Evolutionary conservation across 768 basidiomycete species (phyloP).

Genomic region (Termitomyces sp.): DNA sequence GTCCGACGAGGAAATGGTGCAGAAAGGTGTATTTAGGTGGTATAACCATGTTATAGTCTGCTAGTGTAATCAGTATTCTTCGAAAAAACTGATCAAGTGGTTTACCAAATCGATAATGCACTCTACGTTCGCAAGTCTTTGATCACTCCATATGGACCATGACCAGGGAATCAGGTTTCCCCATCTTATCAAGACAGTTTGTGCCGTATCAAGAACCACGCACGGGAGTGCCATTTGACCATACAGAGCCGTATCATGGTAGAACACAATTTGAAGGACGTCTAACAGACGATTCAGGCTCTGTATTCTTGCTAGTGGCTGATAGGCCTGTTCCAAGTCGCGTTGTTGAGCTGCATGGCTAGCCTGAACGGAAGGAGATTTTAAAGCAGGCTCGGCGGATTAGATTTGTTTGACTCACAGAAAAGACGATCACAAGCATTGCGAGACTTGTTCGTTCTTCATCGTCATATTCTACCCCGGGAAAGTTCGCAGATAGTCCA

Average conservation of each 20-base stretch:
- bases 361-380: constrained; percentile 13
- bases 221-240: constrained; percentile 9
- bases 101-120: constrained; percentile 44
- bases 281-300: constrained; percentile 37
- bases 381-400: not conserved
- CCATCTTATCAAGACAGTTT: constrained; percentile 53
- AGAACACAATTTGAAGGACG: constrained; percentile 26
- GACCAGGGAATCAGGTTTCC: constrained; percentile 53
- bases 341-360: constrained; percentile 13
- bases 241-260: not conserved
- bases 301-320: constrained; percentile 37
- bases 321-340: not conserved
- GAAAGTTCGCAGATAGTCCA: constrained; percentile 2
- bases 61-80: not conserved
- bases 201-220: constrained; percentile 33
- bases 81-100: not conserved
- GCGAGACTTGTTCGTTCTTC: constrained; percentile 28
- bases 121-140: constrained; percentile 42
- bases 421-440: constrained; percentile 36
- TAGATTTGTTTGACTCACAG: constrained; percentile 20
- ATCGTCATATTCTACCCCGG: constrained; percentile 9
- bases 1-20: not conserved
- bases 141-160: constrained; percentile 61
- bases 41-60: constrained; percentile 53
- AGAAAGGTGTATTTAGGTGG: constrained; percentile 25